Conservation (phyloP, 768 basidiomycete genomes). For the Cystofilobasidium capitatum region DNA sequence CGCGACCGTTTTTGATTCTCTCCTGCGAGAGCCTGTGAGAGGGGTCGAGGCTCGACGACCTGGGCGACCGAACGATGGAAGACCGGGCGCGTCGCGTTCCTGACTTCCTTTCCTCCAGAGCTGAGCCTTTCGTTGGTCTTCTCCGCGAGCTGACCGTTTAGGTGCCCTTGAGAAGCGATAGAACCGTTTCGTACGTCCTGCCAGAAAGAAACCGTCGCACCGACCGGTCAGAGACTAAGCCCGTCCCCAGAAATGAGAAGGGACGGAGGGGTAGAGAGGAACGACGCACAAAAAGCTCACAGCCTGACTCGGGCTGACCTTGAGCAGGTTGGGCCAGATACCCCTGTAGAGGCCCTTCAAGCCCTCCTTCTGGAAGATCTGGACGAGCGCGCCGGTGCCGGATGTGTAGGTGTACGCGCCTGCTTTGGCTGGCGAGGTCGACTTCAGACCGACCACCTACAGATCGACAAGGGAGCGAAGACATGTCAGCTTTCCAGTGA, state of each 20-base stretch:
- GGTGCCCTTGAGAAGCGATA: slow-evolving; percentile 1
- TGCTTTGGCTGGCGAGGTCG: background rate
- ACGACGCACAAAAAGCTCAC: slow-evolving; percentile 20
- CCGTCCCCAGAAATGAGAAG: background rate
- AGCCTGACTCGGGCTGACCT: slow-evolving; percentile 22
- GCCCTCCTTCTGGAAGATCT: slow-evolving; percentile 24
- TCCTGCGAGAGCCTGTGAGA: no score
- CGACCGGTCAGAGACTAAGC: background rate
- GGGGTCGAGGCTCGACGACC: no score
- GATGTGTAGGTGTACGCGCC: slow-evolving; percentile 20
- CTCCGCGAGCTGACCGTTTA: no score
- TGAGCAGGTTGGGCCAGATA: slow-evolving; percentile 25
- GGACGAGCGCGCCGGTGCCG: slow-evolving; percentile 22
- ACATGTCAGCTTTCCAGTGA: background rate
- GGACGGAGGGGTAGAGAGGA: background rate
- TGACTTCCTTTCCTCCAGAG: no score
- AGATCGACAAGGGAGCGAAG: background rate
- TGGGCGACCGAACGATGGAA: no score
- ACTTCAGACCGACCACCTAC: slow-evolving; percentile 16
- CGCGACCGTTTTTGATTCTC: no score
- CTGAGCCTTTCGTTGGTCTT: no score
- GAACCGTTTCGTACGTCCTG: slow-evolving; percentile 3
- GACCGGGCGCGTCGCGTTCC: no score
- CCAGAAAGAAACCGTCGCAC: no score
- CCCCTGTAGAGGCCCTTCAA: slow-evolving; percentile 21